Evolutionary conservation across 2,329 filamentous ascomycete genomes (phyloP), one percentile per base, ranked within the genome.

Genomic region (Thyridium curvatum): DNA sequence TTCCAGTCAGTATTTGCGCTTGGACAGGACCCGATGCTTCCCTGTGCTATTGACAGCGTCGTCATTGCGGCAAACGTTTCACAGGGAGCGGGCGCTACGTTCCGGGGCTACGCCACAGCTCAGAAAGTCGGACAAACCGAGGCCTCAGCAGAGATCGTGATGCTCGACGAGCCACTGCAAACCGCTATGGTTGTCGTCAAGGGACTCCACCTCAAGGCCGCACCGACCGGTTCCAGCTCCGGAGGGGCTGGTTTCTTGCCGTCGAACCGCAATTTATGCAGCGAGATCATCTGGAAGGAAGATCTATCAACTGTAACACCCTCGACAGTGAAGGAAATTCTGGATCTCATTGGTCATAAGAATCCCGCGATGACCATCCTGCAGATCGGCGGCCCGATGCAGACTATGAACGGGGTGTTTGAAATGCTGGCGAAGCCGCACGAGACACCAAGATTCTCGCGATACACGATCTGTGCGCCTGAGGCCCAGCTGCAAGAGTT

Each of bases 1-100:
- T 67, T 80, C 17, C 76, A 80, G 39, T 64, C 65, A 1, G 58
- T 72, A 1, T 68, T 78, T 37, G 60, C 63, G 6, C 55, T 74
- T 3, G 59, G 65, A 4, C 55, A 59, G 3, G 54, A 57, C 12
- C 61, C 69, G 3, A 76, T 74, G 70, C 64, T 76, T 0, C 72
- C 72, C 0, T 66, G 65, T 0, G 62, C 54, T 14, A 61, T 74
- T 32, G 54, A 61, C 4, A 68, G 61, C 29, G 49, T 76, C 4
- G 72, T 65, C 36, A 52, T 77, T n/a, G 65, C 69, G 1, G 60
- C 63, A 1, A 44, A 54, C 3, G 49, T 67, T 3, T 58, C 60
- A 2, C 46, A 49, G 4, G 51, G 55, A 1, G 45, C 55, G 3
- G 59, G 59, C 2, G 46, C 47, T 3, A 48, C 56, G 7, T 69